Conservation (phyloP, 352 stramenopile species). For the Phytophthora sojae region DNA sequence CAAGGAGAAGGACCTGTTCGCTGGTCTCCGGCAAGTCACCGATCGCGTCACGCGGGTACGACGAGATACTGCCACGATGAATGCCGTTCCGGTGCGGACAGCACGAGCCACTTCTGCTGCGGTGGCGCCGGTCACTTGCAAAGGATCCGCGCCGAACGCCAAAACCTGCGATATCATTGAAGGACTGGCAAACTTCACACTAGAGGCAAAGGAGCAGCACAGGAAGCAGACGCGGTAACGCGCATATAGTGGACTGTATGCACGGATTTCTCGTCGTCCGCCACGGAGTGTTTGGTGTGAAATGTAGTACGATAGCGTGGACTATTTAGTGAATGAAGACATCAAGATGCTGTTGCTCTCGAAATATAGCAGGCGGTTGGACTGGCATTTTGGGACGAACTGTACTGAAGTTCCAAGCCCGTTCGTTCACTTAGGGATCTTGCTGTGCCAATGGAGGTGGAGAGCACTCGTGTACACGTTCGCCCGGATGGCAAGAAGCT, state of each 20-base stretch:
- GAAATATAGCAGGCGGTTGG: constrained; percentile 15
- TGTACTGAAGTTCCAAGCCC: not conserved
- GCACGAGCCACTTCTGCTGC: constrained; percentile 26
- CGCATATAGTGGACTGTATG: not conserved
- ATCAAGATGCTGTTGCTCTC: constrained; percentile 13
- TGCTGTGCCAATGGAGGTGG: constrained; percentile 51
- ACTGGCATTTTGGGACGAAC: constrained; percentile 15
- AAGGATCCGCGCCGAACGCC: constrained; percentile 21
- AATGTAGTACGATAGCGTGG: constrained; percentile 27
- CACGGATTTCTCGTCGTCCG: constrained; percentile 3
- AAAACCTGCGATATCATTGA: constrained; percentile 60
- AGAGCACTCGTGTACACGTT: constrained; percentile 51
- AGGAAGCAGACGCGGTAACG: constrained; percentile 36
- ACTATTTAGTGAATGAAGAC: constrained; percentile 39
- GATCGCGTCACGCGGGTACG: constrained; percentile 25
- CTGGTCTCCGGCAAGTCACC: constrained; percentile 46
- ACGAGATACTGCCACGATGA: constrained; percentile 29
- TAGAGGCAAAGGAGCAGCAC: constrained; percentile 43
- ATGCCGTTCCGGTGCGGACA: constrained; percentile 13
- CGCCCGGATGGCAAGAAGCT: constrained; percentile 58
- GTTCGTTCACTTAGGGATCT: too few relatives aligned
- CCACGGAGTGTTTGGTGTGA: constrained; percentile 17
- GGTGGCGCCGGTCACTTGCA: constrained; percentile 28
- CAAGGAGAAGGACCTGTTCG: constrained; percentile 69
- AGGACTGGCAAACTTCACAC: constrained; percentile 53